A percentile compares a stretch with the other conserved stretches of the same genome.
phyloP scores from a whole-genome alignment of 208 protist genomes.

The Lotmaria passim region DNA sequence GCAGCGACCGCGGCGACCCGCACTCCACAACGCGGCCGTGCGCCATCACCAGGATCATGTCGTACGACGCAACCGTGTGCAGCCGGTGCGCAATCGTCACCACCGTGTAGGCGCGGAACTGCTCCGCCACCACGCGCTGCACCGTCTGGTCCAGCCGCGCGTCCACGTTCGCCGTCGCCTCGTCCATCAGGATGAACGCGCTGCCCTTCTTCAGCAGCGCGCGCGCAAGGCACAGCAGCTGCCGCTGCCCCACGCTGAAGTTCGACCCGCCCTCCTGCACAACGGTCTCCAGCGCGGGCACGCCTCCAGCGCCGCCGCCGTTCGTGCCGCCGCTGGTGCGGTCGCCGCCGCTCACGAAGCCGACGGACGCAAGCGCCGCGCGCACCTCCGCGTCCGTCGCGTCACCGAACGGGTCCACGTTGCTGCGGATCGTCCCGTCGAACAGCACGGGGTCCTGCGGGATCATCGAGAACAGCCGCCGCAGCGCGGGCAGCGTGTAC shows the following conservation, averaged over 20 bases:
- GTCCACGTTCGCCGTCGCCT: slow-evolving; percentile 86
- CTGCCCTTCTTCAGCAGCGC: slow-evolving; percentile 54
- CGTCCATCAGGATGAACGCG: slow-evolving; percentile 84
- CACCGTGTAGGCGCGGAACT: slow-evolving; percentile 74
- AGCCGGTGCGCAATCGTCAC: no score
- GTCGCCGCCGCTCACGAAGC: slow-evolving; percentile 20
- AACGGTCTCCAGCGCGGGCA: slow-evolving; percentile 7
- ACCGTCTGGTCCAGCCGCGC: slow-evolving; percentile 58
- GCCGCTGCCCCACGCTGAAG: slow-evolving; percentile 80
- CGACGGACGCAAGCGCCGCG: slow-evolving; percentile 42
- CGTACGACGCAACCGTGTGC: slow-evolving; percentile 69
- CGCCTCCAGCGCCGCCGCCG: slow-evolving; percentile 6
- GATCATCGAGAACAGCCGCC: slow-evolving; percentile 78
- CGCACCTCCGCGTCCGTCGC: slow-evolving; percentile 41
- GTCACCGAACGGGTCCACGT: slow-evolving; percentile 71
- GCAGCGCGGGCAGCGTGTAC: slow-evolving; percentile 54
- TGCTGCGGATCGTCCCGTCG: slow-evolving; percentile 72
- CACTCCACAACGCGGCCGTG: no score
- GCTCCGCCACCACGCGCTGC: slow-evolving; percentile 51
- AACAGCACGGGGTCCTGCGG: slow-evolving; percentile 87
- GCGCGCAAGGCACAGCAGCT: slow-evolving; percentile 77
- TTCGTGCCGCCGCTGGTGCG: no score
- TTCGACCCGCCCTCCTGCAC: slow-evolving; percentile 67
- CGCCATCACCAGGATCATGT: no score
- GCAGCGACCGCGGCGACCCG: no score